phyloP scores from a whole-genome alignment of 306 rosid species.

The Vicia sativa region DNA sequence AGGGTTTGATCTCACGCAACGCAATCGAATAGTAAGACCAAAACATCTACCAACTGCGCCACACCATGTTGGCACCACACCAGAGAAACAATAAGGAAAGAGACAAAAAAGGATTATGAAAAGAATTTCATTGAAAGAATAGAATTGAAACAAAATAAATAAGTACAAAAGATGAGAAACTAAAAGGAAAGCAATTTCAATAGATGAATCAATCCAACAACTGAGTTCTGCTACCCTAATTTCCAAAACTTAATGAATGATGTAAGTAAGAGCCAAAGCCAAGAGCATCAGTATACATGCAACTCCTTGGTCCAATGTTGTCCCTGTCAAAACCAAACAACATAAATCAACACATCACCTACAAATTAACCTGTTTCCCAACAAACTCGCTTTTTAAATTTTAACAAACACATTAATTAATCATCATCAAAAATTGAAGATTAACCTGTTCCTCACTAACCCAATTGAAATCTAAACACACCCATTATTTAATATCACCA shows the following conservation, averaged over 20 bases:
- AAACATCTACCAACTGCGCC: background rate
- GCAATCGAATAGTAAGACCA: background rate
- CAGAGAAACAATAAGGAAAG: background rate
- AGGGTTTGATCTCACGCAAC: background rate
- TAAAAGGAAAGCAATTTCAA: constrained; percentile 10
- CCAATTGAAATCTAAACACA: too few relatives aligned
- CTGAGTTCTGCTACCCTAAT: constrained; percentile 7
- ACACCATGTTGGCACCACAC: background rate
- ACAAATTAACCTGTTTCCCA: background rate
- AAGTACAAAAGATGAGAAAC: background rate
- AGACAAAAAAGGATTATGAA: background rate
- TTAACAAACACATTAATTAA: background rate
- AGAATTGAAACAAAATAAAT: constrained; percentile 35
- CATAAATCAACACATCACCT: background rate
- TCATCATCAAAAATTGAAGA: background rate
- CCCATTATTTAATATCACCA: background rate
- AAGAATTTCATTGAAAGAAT: constrained; percentile 49
- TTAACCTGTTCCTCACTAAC: background rate
- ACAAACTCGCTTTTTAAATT: constrained; percentile 14
- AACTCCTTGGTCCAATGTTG: constrained; percentile 52
- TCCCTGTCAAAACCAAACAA: constrained; percentile 41
- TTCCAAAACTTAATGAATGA: constrained; percentile 53
- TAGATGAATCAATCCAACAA: constrained; percentile 25
- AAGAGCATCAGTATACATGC: constrained; percentile 51
- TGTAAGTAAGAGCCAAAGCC: constrained; percentile 60